Evolutionary conservation across 768 basidiomycete species (phyloP).

Genomic region (Serpula lacrymans): DNA sequence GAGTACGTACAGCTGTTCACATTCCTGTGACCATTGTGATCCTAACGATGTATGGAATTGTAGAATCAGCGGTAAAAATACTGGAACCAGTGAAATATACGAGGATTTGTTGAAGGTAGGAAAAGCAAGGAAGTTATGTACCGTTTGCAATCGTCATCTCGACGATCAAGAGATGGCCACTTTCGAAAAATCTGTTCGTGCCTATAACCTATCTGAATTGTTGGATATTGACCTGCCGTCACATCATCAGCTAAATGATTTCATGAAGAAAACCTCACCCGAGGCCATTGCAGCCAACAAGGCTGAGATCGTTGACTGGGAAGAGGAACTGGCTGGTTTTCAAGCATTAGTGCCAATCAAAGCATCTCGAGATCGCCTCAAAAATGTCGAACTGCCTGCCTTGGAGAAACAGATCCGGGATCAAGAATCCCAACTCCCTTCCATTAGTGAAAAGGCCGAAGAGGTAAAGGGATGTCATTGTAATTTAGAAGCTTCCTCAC

Average conservation of each 20-base stretch:
- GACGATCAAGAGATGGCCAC: constrained; percentile 47
- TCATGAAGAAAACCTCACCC: constrained; percentile 54
- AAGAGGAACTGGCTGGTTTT: constrained; percentile 48
- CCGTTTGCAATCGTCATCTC: constrained; percentile 72
- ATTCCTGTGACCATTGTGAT: neutral
- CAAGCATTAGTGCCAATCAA: constrained; percentile 60
- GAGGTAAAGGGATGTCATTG: constrained; percentile 41
- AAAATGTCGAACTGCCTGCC: constrained; percentile 58
- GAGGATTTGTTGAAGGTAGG: constrained; percentile 54
- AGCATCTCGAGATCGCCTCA: constrained; percentile 51
- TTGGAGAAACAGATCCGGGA: constrained; percentile 59
- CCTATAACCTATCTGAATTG: neutral
- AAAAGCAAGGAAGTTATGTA: constrained; percentile 64
- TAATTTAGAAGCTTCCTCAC: constrained; percentile 5
- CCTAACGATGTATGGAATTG: constrained; percentile 6
- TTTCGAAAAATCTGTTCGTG: constrained; percentile 71
- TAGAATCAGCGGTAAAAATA: constrained; percentile 19
- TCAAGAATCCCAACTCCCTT: constrained; percentile 53
- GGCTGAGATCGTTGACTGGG: constrained; percentile 58
- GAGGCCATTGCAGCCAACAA: constrained; percentile 43
- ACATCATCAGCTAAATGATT: constrained; percentile 51
- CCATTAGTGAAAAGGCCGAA: constrained; percentile 52
- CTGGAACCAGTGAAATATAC: constrained; percentile 47
- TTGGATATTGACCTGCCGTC: constrained; percentile 2
- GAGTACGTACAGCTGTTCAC: constrained; percentile 10